A percentile compares a stretch with the other conserved stretches of the same genome.
Evolutionary conservation across 2,329 filamentous ascomycete species (phyloP).

Genomic region (Cordyceps fumosorosea): DNA sequence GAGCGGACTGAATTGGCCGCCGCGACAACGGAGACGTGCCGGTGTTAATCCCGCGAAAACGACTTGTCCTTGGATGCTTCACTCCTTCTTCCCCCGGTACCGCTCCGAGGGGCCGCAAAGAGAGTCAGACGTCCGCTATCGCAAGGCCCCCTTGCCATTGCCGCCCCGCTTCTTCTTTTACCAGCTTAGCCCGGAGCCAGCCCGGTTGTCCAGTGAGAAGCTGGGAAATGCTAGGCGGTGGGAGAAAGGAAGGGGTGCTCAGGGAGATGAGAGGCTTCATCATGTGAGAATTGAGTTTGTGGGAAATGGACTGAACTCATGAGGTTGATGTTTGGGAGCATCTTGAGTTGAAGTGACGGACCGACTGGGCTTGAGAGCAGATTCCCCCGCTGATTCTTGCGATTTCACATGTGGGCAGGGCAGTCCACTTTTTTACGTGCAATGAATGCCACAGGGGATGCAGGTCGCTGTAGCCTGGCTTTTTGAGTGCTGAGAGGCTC

Average conservation of each 20-base stretch:
- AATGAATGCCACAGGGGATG: not conserved
- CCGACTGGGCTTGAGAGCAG: not conserved
- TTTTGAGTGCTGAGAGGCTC: not conserved
- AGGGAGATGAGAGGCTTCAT: not conserved
- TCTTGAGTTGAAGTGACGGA: not conserved
- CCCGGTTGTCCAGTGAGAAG: not conserved
- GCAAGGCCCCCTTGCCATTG: not conserved
- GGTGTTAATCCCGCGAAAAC: not conserved
- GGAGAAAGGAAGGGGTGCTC: not conserved
- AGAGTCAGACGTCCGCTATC: constrained; percentile 1
- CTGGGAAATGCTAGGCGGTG: not conserved
- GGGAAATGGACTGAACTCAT: not conserved
- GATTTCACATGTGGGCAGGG: constrained; percentile 3
- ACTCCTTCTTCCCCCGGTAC: not conserved
- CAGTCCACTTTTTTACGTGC: not conserved
- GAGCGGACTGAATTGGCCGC: not conserved
- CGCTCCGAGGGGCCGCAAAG: constrained; percentile 1
- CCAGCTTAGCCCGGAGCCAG: too few relatives aligned
- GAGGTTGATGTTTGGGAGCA: not conserved
- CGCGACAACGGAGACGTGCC: not conserved
- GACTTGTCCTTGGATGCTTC: not conserved
- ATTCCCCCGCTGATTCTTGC: constrained; percentile 2
- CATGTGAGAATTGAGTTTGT: not conserved
- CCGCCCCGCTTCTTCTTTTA: not conserved
- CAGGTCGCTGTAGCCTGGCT: not conserved